These are phyloP conservation scores for Plasmodium berghei DNA, from an alignment of 169 alveolate genomes.

Conservation along the genomic window DNA sequence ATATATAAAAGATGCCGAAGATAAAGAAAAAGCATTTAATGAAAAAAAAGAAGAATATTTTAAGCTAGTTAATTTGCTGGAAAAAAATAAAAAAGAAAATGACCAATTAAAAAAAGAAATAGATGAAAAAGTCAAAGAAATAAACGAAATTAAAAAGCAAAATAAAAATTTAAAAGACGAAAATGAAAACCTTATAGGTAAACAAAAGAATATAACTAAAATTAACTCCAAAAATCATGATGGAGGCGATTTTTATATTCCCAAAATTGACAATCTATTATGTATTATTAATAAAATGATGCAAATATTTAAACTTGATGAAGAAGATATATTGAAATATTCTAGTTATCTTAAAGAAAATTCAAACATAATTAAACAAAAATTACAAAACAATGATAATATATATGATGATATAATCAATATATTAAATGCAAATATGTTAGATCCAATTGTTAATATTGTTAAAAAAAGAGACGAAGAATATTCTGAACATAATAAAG, in stretches of 20 bases:
- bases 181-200: conserved; percentile 14
- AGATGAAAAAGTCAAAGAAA: conserved; percentile 16
- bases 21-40: conserved; percentile 44
- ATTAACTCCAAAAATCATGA: not conserved
- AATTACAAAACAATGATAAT: conserved; percentile 36
- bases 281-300: conserved; percentile 33
- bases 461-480: conserved; percentile 42
- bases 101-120: conserved; percentile 13
- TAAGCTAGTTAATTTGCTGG: conserved; percentile 8
- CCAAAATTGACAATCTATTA: conserved; percentile 40
- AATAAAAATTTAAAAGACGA: conserved; percentile 33
- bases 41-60: conserved; percentile 63
- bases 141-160: conserved; percentile 9
- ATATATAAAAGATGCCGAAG: conserved; percentile 64
- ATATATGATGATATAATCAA: conserved; percentile 47
- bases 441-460: conserved; percentile 15
- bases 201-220: conserved; percentile 1
- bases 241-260: conserved; percentile 19
- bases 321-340: conserved; percentile 41
- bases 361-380: conserved; percentile 22
- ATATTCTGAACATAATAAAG: conserved; percentile 16
- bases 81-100: conserved; percentile 27
- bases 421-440: conserved; percentile 18
- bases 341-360: conserved; percentile 38
- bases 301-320: conserved; percentile 39